These are phyloP conservation scores for Aspergillus sclerotialis DNA, from an alignment of 2,329 filamentous ascomycete genomes.

Conservation along the genomic window DNA sequence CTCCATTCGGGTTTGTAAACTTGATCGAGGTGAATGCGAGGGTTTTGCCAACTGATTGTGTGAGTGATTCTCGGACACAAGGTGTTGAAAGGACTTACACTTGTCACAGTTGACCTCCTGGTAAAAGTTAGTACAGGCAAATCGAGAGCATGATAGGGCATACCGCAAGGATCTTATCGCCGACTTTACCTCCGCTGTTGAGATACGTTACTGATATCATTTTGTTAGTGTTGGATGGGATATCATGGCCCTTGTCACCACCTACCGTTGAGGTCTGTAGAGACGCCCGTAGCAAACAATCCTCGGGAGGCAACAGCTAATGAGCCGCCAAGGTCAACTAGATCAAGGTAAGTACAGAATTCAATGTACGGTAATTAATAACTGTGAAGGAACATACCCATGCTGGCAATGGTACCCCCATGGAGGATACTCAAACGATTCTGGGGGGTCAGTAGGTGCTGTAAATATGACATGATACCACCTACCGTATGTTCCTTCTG, in stretches of 20 bases:
- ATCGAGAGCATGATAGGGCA: slow-evolving; percentile 11
- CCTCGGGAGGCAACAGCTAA: slow-evolving; percentile 60
- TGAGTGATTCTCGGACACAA: too few relatives aligned
- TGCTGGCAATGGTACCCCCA: slow-evolving; percentile 60
- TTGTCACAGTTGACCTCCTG: slow-evolving; percentile 59
- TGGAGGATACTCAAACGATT: slow-evolving; percentile 61
- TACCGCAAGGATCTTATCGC: slow-evolving; percentile 51
- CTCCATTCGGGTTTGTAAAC: slow-evolving; percentile 53
- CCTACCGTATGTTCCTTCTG: slow-evolving; percentile 58
- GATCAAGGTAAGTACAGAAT: too few relatives aligned
- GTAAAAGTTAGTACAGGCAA: slow-evolving; percentile 10
- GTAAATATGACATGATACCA: background rate
- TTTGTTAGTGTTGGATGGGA: slow-evolving; percentile 3
- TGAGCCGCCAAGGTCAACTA: slow-evolving; percentile 60
- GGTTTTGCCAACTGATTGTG: slow-evolving; percentile 54
- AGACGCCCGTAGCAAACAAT: slow-evolving; percentile 59
- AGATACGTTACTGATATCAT: slow-evolving; percentile 52
- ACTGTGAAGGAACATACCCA: slow-evolving; percentile 32
- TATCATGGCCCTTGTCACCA: slow-evolving; percentile 2
- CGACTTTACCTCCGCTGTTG: slow-evolving; percentile 56
- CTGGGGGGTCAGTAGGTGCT: slow-evolving; percentile 24
- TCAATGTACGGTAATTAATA: background rate
- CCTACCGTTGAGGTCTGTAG: slow-evolving; percentile 56
- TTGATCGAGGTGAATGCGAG: slow-evolving; percentile 57
- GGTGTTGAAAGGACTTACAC: slow-evolving; percentile 48